Base-by-base conservation (phyloP, 1,139 yeast genomes). In the Arxiozyma bovina region DNA sequence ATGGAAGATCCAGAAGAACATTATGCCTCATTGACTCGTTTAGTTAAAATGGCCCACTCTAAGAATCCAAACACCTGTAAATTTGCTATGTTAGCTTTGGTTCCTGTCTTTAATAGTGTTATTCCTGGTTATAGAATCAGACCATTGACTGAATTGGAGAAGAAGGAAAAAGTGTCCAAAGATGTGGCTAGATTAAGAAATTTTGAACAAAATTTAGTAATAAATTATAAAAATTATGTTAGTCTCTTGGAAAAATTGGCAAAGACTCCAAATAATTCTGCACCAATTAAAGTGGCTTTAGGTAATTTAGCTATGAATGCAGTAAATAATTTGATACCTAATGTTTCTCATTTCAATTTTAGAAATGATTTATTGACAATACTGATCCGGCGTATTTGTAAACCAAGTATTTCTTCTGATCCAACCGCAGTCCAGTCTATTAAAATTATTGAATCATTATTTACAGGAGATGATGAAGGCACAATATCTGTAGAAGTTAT, bases 1-100 rank as follows among this genome's bases (percentile, higher is more conserved):
- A 82, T 83, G 64, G 96, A 91, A 69, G 90, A 89, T 57, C 97
- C 99, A 1, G 98, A 93, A 68, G 96, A 88, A 64, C 81, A 91
- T 66, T 76, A 85, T 17, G 70, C 79, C 6, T 77, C 83, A 51
- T 74, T 93, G 27, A 78, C 87, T 3, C 80, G 91, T 64, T 74
- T 93, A 53, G 75, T 91, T 49, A 85, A 81, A 59, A 82, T 88
- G 85, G 77, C 88, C 0, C 78, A 76, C 57, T 83, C 93, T 1
- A 79, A 77, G 61, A 82, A 85, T 62, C 76, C 83, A 48, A 83
- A 81, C 54, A 83, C 89, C 7, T 77, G 87, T 55, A 90, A 87
- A 69, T 76, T 89, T 56, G 80, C 96, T 0, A 73, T 88, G 55
- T 74, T 90, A 62, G 84, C 98, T 0, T 76, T 91, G 57, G 84